phyloP scores from a whole-genome alignment of 2,329 filamentous ascomycete genomes.

The Dactylellina leptospora region DNA sequence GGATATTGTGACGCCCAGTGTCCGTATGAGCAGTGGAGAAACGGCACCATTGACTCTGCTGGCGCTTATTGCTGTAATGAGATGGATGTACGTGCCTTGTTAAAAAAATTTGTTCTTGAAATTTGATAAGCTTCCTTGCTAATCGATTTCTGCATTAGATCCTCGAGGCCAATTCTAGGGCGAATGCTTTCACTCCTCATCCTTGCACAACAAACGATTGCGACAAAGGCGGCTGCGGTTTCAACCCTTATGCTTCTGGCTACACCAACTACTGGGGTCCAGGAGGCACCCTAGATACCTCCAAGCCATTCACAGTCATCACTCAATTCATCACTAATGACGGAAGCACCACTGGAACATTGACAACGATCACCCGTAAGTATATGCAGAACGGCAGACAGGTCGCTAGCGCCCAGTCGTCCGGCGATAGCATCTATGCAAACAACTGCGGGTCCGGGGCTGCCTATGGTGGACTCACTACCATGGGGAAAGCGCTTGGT shows the following conservation, averaged over 20 bases:
- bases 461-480: constrained; percentile 60
- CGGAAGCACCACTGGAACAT: constrained; percentile 7
- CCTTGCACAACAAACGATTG: constrained; percentile 49
- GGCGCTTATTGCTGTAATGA: constrained; percentile 65
- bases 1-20: constrained; percentile 64
- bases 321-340: constrained; percentile 54
- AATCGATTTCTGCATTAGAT: constrained; percentile 32
- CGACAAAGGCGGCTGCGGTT: constrained; percentile 37
- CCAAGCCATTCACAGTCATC: constrained; percentile 52
- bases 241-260: constrained; percentile 53
- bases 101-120: too few species aligned
- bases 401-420: constrained; percentile 22
- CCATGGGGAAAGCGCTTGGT: constrained; percentile 63
- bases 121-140: too few species aligned
- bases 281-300: constrained; percentile 54
- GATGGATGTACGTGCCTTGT: constrained; percentile 62
- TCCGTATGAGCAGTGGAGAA: constrained; percentile 59
- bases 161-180: constrained; percentile 54
- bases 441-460: constrained; percentile 32
- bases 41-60: constrained; percentile 60
- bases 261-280: constrained; percentile 54
- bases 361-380: constrained; percentile 37
- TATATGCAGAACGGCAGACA: constrained; percentile 48
- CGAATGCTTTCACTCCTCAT: constrained; percentile 54
- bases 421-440: constrained; percentile 27